Base-by-base conservation (phyloP, 495 filamentous ascomycete species). In the Evernia prunastri region DNA sequence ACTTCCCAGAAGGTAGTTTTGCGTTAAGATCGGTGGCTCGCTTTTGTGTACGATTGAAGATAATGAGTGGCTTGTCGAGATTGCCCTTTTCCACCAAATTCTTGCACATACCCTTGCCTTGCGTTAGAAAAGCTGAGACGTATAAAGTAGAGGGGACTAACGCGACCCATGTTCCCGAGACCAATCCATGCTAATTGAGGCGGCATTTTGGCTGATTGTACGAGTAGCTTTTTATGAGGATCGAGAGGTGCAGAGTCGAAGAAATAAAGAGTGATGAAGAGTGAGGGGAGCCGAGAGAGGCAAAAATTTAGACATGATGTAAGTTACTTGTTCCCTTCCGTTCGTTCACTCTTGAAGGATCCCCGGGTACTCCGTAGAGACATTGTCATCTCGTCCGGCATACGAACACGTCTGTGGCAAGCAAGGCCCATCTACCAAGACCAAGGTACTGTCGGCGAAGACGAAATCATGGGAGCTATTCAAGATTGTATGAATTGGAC, bases 161-260 rank as follows among this genome's bases (percentile, higher is more conserved):
- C 90, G 64, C 89, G 80, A 65, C 92, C 92, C 83, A 96, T 96
- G 74, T 96, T 96, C 12, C 92, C 92, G 60, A 96, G 79, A 59
- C 92, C 92, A 61, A 96, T 88, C 86, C 87, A 96, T 70, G 92
- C 79, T 56, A 91, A 57, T 72, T 82, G 85, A 66, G 84, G 82
- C 56, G 85, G 77, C 85, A 88, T 87, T 13, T 40, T 65, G 23
- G n/a, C 23, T 36, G 23, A 56, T 54, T 6, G 25, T n/a, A 53
- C n/a, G n/a, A n/a, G n/a, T n/a, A n/a, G n/a, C 29, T 17, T 40
- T 25, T 36, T 31, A 42, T 2, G 31, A 63, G 36, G 9, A 43
- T 4, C 12, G 6, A 36, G 23, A 27, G 39, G 25, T 17, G 20
- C 6, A 8, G 7, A 63, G 12, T 17, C 4, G 18, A 11, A 47